Conservation (phyloP, 2,329 filamentous ascomycete genomes). For the Zymoseptoria passerinii region DNA sequence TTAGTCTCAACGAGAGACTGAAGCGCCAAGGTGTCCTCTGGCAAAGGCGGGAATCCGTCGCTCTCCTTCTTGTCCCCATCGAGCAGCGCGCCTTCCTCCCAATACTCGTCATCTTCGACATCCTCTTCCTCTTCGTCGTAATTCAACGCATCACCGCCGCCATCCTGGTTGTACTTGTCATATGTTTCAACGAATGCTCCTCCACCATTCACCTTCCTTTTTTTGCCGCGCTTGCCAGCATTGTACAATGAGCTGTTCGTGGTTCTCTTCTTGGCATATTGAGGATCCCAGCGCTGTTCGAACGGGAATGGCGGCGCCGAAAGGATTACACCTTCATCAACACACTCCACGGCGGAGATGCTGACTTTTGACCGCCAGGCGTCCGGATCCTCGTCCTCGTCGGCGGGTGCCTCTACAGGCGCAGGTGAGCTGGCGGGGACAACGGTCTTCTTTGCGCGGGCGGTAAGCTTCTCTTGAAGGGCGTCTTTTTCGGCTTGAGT, state of each 20-base stretch:
- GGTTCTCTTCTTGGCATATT: constrained; percentile 45
- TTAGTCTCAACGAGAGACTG: constrained; percentile 43
- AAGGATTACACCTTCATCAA: constrained; percentile 58
- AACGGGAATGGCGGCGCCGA: constrained; percentile 83
- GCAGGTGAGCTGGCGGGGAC: constrained; percentile 11
- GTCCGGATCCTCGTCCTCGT: constrained; percentile 44
- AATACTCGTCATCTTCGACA: constrained; percentile 20
- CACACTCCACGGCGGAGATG: constrained; percentile 76
- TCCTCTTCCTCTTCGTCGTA: constrained; percentile 37
- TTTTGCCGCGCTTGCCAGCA: constrained; percentile 42
- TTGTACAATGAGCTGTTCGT: constrained; percentile 31
- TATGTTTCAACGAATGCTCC: constrained; percentile 33
- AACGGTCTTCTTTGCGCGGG: constrained; percentile 8
- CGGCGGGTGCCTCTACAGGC: constrained; percentile 5
- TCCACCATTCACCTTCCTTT: constrained; percentile 39
- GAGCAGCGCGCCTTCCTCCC: constrained; percentile 22
- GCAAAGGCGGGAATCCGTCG: constrained; percentile 50
- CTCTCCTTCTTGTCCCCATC: constrained; percentile 24
- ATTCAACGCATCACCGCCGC: constrained; percentile 29
- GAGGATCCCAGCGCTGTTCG: constrained; percentile 71
- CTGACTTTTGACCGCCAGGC: constrained; percentile 67
- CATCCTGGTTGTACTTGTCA: constrained; percentile 32
- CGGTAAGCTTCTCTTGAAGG: constrained; percentile 47
- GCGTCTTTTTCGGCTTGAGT: constrained; percentile 59
- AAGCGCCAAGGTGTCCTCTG: constrained; percentile 36